Base-by-base conservation (phyloP, 345 rosid genomes). In the Carallia pectinifolia region DNA sequence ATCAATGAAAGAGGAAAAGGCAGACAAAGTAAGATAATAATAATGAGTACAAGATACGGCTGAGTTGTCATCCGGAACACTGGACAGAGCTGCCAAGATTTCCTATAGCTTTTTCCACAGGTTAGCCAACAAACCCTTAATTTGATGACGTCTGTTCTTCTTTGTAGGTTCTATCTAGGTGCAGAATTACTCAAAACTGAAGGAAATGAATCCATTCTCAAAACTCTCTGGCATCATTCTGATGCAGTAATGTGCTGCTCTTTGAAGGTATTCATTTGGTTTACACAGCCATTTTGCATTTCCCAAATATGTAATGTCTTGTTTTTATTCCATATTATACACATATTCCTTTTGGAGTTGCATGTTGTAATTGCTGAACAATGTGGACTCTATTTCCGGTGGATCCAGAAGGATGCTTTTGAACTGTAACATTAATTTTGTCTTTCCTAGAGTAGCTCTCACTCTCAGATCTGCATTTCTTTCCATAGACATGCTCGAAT, bases 171-270 rank as follows among this genome's bases (percentile, higher is more conserved):
- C 71, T 96, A 88, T 79, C 69, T 96, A 84, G 99, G 98, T 23
- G 97, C 82, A 69, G 97, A 96, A 71, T 83, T 96, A 53, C 88
- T 89, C 17, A 92, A 90, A 82, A 63, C 69, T 31, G 96, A 90
- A 86, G 92, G 90, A 77, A 81, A 79, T 71, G 99, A 96, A 55
- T 77, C 89, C 18, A 68, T 86, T 67, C 96, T 96, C 52, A 96
- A 92, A 81, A 81, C 86, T 69, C 89, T 94, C 52, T 94, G 98
- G 98, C 86, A 85, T 73, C 92, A 91, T 68, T 74, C 89, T 1
- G 92, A 94, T 80, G 91, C 97, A 67, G 85, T 94, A 58, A 65
- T 90, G 87, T 90, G 98, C 86, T 91, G 98, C 85, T 94, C 97
- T 4, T 76, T 91, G 80, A 89, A 94, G 77, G 77, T 72, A 72